Percentiles rank a stretch among this genome's conserved stretches.
phyloP scores from a whole-genome alignment of 805 yeast genomes.

The Ogataea polymorpha region DNA sequence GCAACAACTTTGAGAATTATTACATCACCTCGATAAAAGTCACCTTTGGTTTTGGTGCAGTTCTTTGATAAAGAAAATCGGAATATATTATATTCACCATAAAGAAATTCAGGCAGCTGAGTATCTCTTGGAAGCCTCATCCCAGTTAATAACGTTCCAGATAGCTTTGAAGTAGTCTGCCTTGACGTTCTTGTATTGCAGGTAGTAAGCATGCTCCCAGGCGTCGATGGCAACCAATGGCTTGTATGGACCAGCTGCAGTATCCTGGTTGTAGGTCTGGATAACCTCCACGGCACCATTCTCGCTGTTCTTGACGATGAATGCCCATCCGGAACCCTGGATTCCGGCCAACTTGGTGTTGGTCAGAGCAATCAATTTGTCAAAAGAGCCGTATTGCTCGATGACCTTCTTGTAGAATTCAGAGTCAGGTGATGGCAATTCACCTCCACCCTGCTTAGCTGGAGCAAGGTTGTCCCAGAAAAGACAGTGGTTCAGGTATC shows the following conservation, averaged over 20 bases:
- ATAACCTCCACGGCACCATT: constrained; percentile 76
- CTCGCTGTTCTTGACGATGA: constrained; percentile 76
- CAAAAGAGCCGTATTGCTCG: constrained; percentile 69
- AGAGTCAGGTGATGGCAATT: constrained; percentile 51
- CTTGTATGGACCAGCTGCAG: constrained; percentile 63
- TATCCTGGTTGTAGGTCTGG: constrained; percentile 84
- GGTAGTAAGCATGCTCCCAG: constrained; percentile 96
- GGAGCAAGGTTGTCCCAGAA: constrained; percentile 92
- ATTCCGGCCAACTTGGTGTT: constrained; percentile 77
- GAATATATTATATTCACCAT: constrained; percentile 1
- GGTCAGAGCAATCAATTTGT: constrained; percentile 58
- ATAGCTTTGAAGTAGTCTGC: constrained; percentile 89
- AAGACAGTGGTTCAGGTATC: constrained; percentile 78
- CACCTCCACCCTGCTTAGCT: constrained; percentile 71
- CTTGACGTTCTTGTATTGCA: constrained; percentile 89
- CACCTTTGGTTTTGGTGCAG: constrained; percentile 96
- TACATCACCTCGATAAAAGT: constrained; percentile 86
- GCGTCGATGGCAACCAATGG: constrained; percentile 91
- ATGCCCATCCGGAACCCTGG: constrained; percentile 97
- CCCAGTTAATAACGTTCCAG: constrained; percentile 94
- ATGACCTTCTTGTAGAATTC: constrained; percentile 56
- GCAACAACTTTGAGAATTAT: constrained; percentile 81
- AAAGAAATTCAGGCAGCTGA: constrained; percentile 30
- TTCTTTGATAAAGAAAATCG: constrained; percentile 41
- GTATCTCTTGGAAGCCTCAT: constrained; percentile 78